phyloP scores from a whole-genome alignment of 768 basidiomycete genomes.

The Sistotremastrum suecicum region DNA sequence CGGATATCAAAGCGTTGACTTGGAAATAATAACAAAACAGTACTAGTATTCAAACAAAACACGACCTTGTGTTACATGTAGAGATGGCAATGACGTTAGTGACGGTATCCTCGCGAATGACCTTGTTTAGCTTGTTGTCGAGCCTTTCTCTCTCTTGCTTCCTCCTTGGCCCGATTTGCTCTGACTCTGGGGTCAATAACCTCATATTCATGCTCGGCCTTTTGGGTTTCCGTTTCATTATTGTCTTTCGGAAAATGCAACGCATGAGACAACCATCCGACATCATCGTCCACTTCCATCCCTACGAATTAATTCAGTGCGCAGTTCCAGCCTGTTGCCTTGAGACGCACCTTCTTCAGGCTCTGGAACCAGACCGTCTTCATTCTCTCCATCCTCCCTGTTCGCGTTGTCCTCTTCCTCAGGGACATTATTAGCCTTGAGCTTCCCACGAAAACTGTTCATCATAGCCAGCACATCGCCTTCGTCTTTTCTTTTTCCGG shows the following conservation, averaged over 20 bases:
- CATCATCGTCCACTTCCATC: constrained; percentile 69
- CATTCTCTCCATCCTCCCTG: constrained; percentile 9
- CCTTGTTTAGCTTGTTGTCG: too few relatives aligned
- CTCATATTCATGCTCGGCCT: constrained; percentile 78
- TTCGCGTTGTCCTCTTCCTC: constrained; percentile 14
- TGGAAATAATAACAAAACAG: too few relatives aligned
- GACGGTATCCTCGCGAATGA: too few relatives aligned
- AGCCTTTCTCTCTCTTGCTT: constrained; percentile 53
- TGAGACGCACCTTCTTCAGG: background rate
- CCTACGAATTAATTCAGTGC: constrained; percentile 30
- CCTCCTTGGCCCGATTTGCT: constrained; percentile 61
- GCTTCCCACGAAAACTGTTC: constrained; percentile 55
- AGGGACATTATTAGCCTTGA: constrained; percentile 29
- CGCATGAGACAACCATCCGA: constrained; percentile 57
- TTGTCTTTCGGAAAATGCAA: constrained; percentile 71
- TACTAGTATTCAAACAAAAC: too few relatives aligned
- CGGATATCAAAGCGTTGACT: too few relatives aligned
- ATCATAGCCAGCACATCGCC: constrained; percentile 54
- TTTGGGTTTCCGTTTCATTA: constrained; percentile 46
- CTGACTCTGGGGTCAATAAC: constrained; percentile 75
- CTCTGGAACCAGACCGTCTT: constrained; percentile 1
- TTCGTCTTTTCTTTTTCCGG: constrained; percentile 47
- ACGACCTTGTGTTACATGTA: too few relatives aligned
- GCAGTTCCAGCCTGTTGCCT: constrained; percentile 10
- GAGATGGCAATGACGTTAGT: too few relatives aligned